Evolutionary conservation across 805 yeast genomes (phyloP).

Genomic region (Saturnispora saitoi): DNA sequence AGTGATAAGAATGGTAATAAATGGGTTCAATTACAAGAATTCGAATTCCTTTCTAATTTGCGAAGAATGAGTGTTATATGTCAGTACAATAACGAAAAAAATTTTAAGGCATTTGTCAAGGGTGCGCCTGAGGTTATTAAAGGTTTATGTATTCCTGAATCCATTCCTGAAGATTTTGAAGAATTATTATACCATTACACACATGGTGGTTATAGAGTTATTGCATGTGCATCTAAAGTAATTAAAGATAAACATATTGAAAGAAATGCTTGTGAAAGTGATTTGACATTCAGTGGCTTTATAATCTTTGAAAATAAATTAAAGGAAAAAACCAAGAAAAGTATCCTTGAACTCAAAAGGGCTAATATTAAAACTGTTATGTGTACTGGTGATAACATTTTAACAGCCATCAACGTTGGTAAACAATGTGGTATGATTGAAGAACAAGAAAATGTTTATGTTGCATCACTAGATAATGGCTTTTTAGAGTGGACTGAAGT

Average conservation of each 20-base stretch:
- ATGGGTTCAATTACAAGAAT: slow-evolving; percentile 39
- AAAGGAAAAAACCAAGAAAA: slow-evolving; percentile 56
- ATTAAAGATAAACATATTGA: slow-evolving; percentile 27
- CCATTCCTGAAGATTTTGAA: slow-evolving; percentile 69
- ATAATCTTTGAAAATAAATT: slow-evolving; percentile 88
- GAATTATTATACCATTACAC: slow-evolving; percentile 76
- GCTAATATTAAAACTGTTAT: slow-evolving; percentile 79
- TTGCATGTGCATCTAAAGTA: slow-evolving; percentile 74
- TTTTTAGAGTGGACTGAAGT: slow-evolving; percentile 54
- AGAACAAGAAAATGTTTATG: slow-evolving; percentile 38
- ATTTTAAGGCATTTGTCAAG: slow-evolving; percentile 55
- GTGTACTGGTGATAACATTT: slow-evolving; percentile 97
- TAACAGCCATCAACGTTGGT: slow-evolving; percentile 92
- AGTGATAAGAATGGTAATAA: slow-evolving; percentile 14
- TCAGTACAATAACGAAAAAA: slow-evolving; percentile 16
- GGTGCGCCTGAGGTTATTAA: slow-evolving; percentile 97
- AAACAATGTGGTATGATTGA: slow-evolving; percentile 67
- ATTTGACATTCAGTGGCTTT: slow-evolving; percentile 74
- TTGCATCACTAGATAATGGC: slow-evolving; percentile 48
- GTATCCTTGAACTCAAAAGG: slow-evolving; percentile 47
- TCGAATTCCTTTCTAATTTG: slow-evolving; percentile 76
- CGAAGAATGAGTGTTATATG: slow-evolving; percentile 88
- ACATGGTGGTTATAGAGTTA: slow-evolving; percentile 89
- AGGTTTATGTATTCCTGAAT: slow-evolving; percentile 60
- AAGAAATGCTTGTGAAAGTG: slow-evolving; percentile 62